These are phyloP conservation scores for Graphium sp. DNA, from an alignment of 2,329 filamentous ascomycete species.

Conservation along the genomic window DNA sequence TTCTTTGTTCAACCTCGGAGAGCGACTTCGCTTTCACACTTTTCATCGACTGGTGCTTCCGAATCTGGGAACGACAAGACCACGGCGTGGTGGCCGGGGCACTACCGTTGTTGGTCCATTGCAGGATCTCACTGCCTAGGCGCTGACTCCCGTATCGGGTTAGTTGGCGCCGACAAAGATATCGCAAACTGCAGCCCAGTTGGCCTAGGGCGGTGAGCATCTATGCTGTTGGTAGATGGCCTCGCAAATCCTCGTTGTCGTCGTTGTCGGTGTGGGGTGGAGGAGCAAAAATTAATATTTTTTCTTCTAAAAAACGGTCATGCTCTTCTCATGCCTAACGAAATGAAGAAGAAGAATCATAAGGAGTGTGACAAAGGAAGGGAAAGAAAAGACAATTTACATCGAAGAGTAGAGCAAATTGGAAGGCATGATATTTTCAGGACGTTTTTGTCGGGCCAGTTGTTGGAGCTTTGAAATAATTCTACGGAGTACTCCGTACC, in stretches of 20 bases:
- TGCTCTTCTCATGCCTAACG: conserved; percentile 5
- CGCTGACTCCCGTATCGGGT: neutral
- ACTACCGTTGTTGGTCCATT: neutral
- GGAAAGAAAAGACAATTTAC: neutral
- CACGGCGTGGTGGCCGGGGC: conserved; percentile 1
- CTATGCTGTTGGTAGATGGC: no score
- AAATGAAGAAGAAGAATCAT: no score
- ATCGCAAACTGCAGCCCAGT: neutral
- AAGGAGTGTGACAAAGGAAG: no score
- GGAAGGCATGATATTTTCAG: conserved; percentile 1
- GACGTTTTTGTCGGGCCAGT: neutral
- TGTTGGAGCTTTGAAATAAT: neutral
- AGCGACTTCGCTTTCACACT: no score
- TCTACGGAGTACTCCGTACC: neutral
- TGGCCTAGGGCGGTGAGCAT: neutral
- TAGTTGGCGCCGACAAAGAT: neutral
- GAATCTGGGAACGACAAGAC: no score
- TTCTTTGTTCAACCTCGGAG: conserved; percentile 36
- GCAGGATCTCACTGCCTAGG: neutral
- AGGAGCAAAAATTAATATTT: no score
- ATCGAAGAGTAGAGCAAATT: neutral
- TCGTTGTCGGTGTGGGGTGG: no score
- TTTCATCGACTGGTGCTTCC: no score
- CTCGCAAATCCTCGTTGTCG: no score
- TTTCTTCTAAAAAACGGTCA: no score